Base-by-base conservation (phyloP, 1,139 yeast genomes). In the Fermentozyma sake region DNA sequence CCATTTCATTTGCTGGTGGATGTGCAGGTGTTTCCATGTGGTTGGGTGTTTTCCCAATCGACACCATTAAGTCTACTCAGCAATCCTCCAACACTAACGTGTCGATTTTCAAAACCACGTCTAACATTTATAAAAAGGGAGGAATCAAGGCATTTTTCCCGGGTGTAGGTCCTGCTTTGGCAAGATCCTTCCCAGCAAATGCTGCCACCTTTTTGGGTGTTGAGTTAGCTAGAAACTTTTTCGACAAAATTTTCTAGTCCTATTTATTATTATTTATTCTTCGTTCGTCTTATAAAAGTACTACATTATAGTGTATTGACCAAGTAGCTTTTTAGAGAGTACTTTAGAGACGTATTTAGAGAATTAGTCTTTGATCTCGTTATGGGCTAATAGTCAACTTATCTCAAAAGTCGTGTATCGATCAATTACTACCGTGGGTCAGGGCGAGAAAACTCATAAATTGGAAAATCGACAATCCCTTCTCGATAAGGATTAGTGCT, bases 201-300 rank as follows among this genome's bases (percentile, higher is more conserved):
- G 97, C 97, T 12, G 97, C 97, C 12, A 89, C 97, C 3, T 91
- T 91, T 63, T 73, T 87, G 25, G 98, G 97, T 30, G 97, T 91
- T 23, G 98, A 91, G 55, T 51, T 89, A 34, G 87, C 95, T 9
- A 84, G 80, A 58, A 72, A 76, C 36, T 68, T 79, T 43, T 75
- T 85, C 39, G 74, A 72, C 33, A 58, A 55, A 31, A 33, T 48
- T 15, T 37, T 50, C 26, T 58, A 53, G 34, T 10, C 7, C 12
- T 11, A 13, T 22, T 22, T 14, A 14, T 22, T 22, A 22, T 22
- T 20, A 20, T n/a, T n/a, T n/a, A n/a, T n/a, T n/a, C n/a, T n/a
- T n/a, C n/a, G n/a, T n/a, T n/a, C n/a, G n/a, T n/a, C n/a, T n/a
- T n/a, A n/a, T n/a, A 9, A 18, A 12, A 18, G 6, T 18, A n/a